phyloP scores from a whole-genome alignment of 1,284 basidiomycete species.

The Volvariella volvacea region DNA sequence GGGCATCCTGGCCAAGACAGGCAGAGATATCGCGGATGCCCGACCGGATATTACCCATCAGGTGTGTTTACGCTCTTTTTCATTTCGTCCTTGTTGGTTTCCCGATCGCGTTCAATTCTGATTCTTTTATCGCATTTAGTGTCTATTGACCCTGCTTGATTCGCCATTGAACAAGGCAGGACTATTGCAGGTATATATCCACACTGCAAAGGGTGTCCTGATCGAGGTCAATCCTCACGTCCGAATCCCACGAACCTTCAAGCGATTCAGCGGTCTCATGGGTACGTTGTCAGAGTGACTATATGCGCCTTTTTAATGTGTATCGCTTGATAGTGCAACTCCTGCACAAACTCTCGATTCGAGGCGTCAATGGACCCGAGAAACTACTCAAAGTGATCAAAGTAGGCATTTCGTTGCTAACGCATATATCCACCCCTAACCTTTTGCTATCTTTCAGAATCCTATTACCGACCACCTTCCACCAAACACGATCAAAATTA shows the following conservation, averaged over 20 bases:
- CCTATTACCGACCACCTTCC: slow-evolving; percentile 95
- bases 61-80: slow-evolving; percentile 53
- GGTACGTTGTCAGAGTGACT: slow-evolving; percentile 45
- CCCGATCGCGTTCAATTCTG: slow-evolving; percentile 2
- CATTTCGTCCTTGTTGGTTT: slow-evolving; percentile 7
- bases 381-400: slow-evolving; percentile 97
- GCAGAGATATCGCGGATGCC: slow-evolving; percentile 96
- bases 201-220: slow-evolving; percentile 93
- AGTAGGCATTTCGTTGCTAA: slow-evolving; percentile 18
- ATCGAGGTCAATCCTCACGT: slow-evolving; percentile 99
- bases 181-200: slow-evolving; percentile 95
- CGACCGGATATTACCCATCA: slow-evolving; percentile 99
- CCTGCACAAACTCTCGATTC: slow-evolving; percentile 91
- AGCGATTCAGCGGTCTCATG: slow-evolving; percentile 98
- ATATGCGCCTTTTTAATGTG: slow-evolving; percentile 2
- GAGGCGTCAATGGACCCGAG: slow-evolving; percentile 94
- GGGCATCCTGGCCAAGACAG: slow-evolving; percentile 96
- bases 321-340: slow-evolving; percentile 73
- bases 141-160: slow-evolving; percentile 93
- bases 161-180: slow-evolving; percentile 98
- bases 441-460: slow-evolving; percentile 48
- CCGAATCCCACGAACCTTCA: slow-evolving; percentile 96
- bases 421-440: slow-evolving; percentile 4
- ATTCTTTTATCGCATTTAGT: slow-evolving; percentile 40
- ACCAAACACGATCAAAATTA: slow-evolving; percentile 92